Percentiles rank a stretch among this genome's conserved stretches.
phyloP scores from a whole-genome alignment of 768 basidiomycete genomes.

The Leccinum subtestaceum region DNA sequence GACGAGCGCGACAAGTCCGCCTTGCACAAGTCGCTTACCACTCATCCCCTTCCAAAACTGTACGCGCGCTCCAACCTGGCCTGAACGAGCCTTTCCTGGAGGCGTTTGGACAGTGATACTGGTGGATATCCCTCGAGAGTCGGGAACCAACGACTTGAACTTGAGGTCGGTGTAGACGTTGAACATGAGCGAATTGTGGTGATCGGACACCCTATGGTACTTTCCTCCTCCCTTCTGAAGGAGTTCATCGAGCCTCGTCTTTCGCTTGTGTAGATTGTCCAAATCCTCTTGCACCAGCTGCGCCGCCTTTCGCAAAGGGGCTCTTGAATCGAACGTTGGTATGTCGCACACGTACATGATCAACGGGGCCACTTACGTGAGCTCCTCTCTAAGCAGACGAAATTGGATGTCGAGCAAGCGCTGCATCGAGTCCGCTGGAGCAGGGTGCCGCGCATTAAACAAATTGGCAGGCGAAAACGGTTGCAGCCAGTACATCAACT shows the following conservation, averaged over 20 bases:
- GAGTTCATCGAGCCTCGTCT: constrained; percentile 45
- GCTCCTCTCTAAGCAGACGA: constrained; percentile 69
- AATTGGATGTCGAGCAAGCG: constrained; percentile 72
- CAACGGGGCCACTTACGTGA: constrained; percentile 44
- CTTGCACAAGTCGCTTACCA: constrained; percentile 56
- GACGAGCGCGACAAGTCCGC: constrained; percentile 40
- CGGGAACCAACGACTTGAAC: constrained; percentile 46
- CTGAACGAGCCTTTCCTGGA: constrained; percentile 50
- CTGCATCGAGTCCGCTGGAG: constrained; percentile 56
- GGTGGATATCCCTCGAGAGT: constrained; percentile 49
- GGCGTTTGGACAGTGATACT: constrained; percentile 50
- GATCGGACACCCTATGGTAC: constrained; percentile 44
- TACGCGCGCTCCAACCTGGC: constrained; percentile 36
- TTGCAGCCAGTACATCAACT: constrained; percentile 46
- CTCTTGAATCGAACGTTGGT: constrained; percentile 33
- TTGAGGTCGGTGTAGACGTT: constrained; percentile 56
- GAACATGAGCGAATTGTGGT: constrained; percentile 53
- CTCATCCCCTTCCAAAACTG: constrained; percentile 62
- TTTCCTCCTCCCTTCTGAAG: constrained; percentile 54
- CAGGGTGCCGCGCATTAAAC: constrained; percentile 59
- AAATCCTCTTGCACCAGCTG: constrained; percentile 50
- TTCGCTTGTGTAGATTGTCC: constrained; percentile 9
- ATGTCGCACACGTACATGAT: neutral
- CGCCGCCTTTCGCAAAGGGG: constrained; percentile 50
- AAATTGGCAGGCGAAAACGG: constrained; percentile 65